A percentile compares a stretch with the other conserved stretches of the same genome.
These are phyloP conservation scores for Chlorella variabilis DNA, from an alignment of 163 green algal species.

Conservation along the genomic window DNA sequence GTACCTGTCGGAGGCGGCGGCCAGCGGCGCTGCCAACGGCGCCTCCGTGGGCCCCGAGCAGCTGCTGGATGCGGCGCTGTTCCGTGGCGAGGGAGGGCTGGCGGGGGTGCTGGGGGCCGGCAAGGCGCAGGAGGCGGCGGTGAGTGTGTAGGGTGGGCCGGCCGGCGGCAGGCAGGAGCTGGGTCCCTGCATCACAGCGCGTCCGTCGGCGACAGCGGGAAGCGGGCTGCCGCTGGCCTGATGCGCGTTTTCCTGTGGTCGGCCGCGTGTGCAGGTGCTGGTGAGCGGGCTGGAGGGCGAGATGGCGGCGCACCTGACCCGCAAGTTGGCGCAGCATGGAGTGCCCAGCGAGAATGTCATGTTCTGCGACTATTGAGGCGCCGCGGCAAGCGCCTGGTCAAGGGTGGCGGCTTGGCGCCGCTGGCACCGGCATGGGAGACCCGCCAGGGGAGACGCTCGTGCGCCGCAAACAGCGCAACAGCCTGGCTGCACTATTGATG, in stretches of 20 bases:
- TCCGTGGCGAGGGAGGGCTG: conserved; percentile 55
- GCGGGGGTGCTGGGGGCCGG: conserved; percentile 47
- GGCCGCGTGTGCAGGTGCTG: conserved; percentile 54
- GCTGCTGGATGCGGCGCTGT: conserved; percentile 62
- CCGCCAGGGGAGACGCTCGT: no score
- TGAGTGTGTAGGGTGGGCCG: no score
- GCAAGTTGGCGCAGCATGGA: conserved; percentile 62
- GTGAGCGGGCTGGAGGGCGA: conserved; percentile 69
- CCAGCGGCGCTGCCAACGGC: conserved; percentile 9
- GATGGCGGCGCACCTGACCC: conserved; percentile 59
- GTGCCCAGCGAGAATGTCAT: conserved; percentile 70
- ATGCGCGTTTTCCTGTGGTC: background rate
- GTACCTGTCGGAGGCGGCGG: background rate
- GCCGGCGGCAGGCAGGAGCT: no score
- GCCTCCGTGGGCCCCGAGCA: background rate
- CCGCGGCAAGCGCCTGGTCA: no score
- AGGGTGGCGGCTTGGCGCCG: no score
- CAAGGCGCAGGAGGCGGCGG: conserved; percentile 39
- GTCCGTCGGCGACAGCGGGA: no score
- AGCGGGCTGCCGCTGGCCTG: no score
- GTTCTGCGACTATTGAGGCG: conserved; percentile 73
- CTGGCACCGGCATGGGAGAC: no score
- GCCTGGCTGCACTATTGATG: no score
- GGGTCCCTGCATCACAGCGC: no score
- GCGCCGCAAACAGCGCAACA: no score